These are phyloP conservation scores for Plasmodium inui DNA, from an alignment of 169 alveolate genomes.

Conservation along the genomic window DNA sequence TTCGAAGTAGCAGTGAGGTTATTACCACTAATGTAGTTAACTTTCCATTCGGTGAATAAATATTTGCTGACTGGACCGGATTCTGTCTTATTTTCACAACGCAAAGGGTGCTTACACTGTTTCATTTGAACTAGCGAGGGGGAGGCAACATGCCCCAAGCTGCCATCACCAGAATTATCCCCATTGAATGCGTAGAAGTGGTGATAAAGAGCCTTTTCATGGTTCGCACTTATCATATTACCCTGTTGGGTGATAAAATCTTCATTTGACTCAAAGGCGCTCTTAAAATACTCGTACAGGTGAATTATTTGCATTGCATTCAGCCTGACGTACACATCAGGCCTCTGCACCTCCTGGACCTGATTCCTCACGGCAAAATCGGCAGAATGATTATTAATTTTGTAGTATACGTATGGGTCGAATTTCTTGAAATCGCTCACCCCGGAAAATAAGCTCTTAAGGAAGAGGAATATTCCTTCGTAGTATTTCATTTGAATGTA, in stretches of 20 bases:
- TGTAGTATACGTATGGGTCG: constrained; percentile 35
- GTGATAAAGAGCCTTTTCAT: constrained; percentile 10
- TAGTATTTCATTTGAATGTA: constrained; percentile 26
- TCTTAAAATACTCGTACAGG: constrained; percentile 50
- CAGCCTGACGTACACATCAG: constrained; percentile 7
- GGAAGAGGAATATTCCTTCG: constrained; percentile 43
- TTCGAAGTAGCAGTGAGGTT: neutral
- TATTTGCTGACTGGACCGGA: constrained; percentile 1
- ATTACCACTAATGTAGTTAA: neutral
- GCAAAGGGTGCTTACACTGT: neutral
- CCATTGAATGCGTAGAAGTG: neutral
- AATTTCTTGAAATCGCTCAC: constrained; percentile 13
- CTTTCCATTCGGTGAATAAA: neutral
- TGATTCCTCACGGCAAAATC: neutral
- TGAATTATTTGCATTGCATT: constrained; percentile 50
- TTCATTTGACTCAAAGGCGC: constrained; percentile 36
- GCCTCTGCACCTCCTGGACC: neutral
- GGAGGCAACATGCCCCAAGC: neutral
- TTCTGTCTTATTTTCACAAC: neutral
- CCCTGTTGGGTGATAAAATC: constrained; percentile 17
- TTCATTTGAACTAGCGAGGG: neutral
- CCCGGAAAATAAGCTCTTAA: constrained; percentile 47
- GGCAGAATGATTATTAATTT: constrained; percentile 2
- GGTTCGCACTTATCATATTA: neutral
- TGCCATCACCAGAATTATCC: neutral